Percentiles rank a stretch among this genome's conserved stretches.
phyloP scores from a whole-genome alignment of 208 protist species.

The Acanthamoeba sp. region DNA sequence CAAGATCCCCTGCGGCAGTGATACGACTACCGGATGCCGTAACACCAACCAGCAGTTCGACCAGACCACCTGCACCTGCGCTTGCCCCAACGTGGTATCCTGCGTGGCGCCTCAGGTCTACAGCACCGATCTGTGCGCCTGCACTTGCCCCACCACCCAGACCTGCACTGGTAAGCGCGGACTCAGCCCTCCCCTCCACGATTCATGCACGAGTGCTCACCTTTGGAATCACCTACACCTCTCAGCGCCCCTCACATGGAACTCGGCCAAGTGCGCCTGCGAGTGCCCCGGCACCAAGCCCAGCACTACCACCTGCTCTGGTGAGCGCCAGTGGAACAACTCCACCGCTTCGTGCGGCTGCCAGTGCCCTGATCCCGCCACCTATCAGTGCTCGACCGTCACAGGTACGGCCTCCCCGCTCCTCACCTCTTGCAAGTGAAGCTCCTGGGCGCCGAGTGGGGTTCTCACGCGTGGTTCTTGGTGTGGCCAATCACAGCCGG shows the following conservation, averaged over 20 bases:
- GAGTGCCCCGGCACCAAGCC: not conserved
- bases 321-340: not conserved
- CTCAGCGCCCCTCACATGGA: not conserved
- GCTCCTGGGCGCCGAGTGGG: no score
- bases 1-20: conserved; percentile 5
- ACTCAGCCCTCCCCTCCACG: no score
- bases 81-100: not conserved
- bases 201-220: not conserved
- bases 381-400: not conserved
- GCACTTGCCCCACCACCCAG: not conserved
- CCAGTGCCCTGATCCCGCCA: not conserved
- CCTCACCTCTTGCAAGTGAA: no score
- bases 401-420: not conserved
- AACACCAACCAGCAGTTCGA: not conserved
- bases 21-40: not conserved
- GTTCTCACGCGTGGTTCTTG: no score
- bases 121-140: not conserved
- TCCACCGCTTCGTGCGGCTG: not conserved
- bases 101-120: not conserved
- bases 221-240: not conserved
- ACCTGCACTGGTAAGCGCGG: not conserved
- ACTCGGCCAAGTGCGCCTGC: not conserved
- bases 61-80: not conserved
- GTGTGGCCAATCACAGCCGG: no score
- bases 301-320: not conserved